Conservation (phyloP, 306 rosid genomes). For the Psophocarpus tetragonolobus region DNA sequence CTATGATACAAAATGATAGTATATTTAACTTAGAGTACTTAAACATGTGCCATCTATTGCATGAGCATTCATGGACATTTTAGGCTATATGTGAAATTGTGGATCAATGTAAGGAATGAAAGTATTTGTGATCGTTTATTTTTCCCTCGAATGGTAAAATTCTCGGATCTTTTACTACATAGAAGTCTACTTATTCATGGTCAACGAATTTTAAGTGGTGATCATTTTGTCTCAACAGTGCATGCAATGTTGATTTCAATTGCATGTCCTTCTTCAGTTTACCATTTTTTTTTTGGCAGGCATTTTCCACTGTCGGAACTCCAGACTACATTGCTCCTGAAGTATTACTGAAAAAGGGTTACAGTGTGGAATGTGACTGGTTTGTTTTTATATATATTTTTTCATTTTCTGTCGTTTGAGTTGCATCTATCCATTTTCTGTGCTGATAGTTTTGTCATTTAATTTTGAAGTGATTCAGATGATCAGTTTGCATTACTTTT, state of each 20-base stretch:
- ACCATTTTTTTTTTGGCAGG: constrained; percentile 55
- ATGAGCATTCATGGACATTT: constrained; percentile 10
- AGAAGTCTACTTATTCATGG: neutral
- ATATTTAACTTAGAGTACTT: neutral
- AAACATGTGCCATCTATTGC: constrained; percentile 6
- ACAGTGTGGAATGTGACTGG: constrained; percentile 93
- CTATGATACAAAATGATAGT: neutral
- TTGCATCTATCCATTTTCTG: constrained; percentile 11
- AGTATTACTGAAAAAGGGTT: constrained; percentile 85
- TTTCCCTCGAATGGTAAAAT: constrained; percentile 24
- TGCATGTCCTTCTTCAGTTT: constrained; percentile 31
- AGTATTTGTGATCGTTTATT: constrained; percentile 2
- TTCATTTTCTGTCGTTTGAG: constrained; percentile 10
- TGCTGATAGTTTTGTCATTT: neutral
- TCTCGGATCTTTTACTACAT: constrained; percentile 1
- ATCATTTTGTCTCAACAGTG: neutral
- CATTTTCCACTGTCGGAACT: constrained; percentile 91
- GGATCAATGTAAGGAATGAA: neutral
- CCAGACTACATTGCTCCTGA: constrained; percentile 95
- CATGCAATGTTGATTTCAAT: constrained; percentile 5
- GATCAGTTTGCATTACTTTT: neutral
- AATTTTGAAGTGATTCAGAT: constrained; percentile 21
- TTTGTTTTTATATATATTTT: constrained; percentile 42
- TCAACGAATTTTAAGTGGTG: neutral
- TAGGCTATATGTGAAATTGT: neutral